Conservation (phyloP, 768 basidiomycete species). For the Dendrothele bispora region DNA sequence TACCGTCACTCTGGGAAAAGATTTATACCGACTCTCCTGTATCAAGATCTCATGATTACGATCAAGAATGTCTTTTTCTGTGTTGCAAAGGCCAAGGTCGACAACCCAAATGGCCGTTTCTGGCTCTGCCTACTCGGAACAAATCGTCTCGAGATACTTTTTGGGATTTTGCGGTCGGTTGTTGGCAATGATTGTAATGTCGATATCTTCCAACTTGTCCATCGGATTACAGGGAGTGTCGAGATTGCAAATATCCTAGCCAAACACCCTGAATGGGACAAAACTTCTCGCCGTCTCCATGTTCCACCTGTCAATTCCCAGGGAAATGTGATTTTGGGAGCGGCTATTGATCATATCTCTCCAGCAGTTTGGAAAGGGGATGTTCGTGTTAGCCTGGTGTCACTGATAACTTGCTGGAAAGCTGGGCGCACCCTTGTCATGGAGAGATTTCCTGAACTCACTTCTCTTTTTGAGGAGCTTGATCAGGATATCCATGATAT, state of each 20-base stretch:
- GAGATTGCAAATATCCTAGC: neutral
- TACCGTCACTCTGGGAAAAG: conserved; percentile 9
- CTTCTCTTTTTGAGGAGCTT: no score
- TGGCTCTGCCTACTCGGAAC: conserved; percentile 38
- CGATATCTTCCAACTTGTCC: conserved; percentile 14
- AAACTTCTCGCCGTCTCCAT: no score
- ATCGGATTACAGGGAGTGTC: neutral
- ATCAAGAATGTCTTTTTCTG: no score
- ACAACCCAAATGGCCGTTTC: conserved; percentile 29
- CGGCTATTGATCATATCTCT: no score
- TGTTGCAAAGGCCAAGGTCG: conserved; percentile 34
- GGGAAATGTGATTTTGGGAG: no score
- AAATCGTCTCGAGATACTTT: conserved; percentile 32
- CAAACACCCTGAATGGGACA: neutral
- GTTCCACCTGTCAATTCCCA: no score
- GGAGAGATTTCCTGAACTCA: no score
- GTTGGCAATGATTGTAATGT: conserved; percentile 32
- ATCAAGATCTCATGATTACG: conserved; percentile 32
- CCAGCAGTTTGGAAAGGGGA: no score
- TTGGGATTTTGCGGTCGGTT: conserved; percentile 34
- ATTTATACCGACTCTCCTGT: conserved; percentile 27
- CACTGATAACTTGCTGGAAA: no score
- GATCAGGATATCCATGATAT: no score
- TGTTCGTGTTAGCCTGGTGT: no score
- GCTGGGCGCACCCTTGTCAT: no score